Evolutionary conservation across 2,329 filamentous ascomycete species (phyloP), one percentile per base, ranked within the genome.

Genomic region (Ophiostoma sp.): DNA sequence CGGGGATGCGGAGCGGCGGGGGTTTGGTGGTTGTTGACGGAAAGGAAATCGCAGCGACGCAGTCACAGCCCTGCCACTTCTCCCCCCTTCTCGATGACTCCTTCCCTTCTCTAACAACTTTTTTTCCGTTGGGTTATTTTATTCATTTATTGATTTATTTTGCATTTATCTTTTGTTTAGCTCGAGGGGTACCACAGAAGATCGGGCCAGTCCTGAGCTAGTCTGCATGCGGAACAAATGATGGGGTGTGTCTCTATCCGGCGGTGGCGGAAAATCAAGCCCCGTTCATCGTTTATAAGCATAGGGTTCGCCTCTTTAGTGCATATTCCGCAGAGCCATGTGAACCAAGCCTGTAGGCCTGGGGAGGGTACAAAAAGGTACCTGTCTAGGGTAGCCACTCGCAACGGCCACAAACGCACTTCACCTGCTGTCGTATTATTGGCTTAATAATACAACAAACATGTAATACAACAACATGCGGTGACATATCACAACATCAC

Each of bases 61-160:
- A 33, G 57, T 62, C 57, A 62, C 57, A 62, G 57, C 57, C 57
- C 57, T 31, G 57, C 57, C 57, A 17, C 6, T 33, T 31, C 27
- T 33, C 27, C 4, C 57, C 57, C 6, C 6, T 33, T 31, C 27
- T 33, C 27, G 15, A 62, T 62, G 57, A 62, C 57, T 62, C 52
- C 52, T 23, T 57, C 52, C 54, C 15, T 62, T 62, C 57, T 33
- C 52, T 57, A 57, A 57, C 52, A 60, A 62, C 57, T 62, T 62
- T 62, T 60, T 62, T 33, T 33, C 17, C 4, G 27, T 62, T 7
- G 57, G 27, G 33, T 62, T 62, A 31, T 62, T 62, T 62, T 31
- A 62, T 33, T 62, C 27, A 62, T 31, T 35, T 62, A 13, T 35
- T 1, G 15, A 15, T 33, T 62, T 33, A 62, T 35, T 62, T 60